Percentiles rank a stretch among this genome's conserved stretches.
phyloP scores from a whole-genome alignment of 2,329 filamentous ascomycete genomes.

The Sclerotinia subarctica region DNA sequence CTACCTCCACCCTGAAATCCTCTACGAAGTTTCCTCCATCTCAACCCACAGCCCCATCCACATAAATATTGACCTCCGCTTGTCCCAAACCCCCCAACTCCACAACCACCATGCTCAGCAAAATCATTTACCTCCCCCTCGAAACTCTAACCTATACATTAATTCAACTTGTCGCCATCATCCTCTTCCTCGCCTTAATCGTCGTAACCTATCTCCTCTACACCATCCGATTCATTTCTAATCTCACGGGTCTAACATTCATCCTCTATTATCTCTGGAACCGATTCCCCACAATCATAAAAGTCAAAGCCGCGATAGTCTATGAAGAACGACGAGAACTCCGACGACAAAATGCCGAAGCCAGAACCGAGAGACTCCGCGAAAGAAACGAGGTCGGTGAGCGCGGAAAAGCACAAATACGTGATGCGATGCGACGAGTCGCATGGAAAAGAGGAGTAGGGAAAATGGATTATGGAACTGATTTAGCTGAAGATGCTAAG shows the following conservation, averaged over 20 bases:
- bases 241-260: background rate
- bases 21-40: conserved; percentile 12
- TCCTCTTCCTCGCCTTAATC: conserved; percentile 5
- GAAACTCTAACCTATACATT: background rate
- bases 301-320: background rate
- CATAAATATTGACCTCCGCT: background rate
- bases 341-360: conserved; percentile 2
- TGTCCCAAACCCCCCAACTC: background rate
- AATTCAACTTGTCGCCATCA: background rate
- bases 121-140: background rate
- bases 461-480: conserved; percentile 16
- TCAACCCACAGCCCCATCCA: background rate
- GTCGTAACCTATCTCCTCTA: background rate
- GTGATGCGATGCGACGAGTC: conserved; percentile 7
- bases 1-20: background rate
- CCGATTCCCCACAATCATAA: background rate
- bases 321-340: background rate
- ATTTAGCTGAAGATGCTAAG: conserved; percentile 11
- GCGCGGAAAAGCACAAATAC: conserved; percentile 12
- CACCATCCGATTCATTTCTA: background rate
- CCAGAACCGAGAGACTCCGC: background rate
- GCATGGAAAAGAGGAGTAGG: conserved; percentile 17
- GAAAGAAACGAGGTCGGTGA: background rate
- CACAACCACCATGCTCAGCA: background rate
- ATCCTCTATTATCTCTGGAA: background rate